Evolutionary conservation across 495 filamentous ascomycete species (phyloP).

Genomic region (Aspergillus taichungensis): DNA sequence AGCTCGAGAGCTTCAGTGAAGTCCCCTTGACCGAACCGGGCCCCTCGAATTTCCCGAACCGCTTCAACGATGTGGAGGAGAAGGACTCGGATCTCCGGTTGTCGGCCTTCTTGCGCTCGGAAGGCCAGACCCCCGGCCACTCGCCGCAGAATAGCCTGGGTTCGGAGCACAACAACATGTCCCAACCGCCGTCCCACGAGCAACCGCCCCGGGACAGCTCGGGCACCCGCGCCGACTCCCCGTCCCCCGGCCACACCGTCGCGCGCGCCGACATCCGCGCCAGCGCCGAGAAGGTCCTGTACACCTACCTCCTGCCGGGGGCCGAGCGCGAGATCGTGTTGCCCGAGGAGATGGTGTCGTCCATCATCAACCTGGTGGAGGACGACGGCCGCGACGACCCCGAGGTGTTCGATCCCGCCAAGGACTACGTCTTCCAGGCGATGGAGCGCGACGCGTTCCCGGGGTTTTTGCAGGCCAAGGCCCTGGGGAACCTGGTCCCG

Average conservation of each 20-base stretch:
- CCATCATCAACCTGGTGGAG: constrained; percentile 77
- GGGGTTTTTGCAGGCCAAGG: constrained; percentile 89
- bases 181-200: constrained; percentile 35
- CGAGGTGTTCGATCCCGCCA: constrained; percentile 92
- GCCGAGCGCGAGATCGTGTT: constrained; percentile 93
- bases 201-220: constrained; percentile 58
- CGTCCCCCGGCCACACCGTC: constrained; percentile 77
- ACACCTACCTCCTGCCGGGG: constrained; percentile 85
- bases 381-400: constrained; percentile 87
- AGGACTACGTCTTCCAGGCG: constrained; percentile 98
- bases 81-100: constrained; percentile 73
- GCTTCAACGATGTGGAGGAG: constrained; percentile 40
- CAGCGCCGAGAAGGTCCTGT: constrained; percentile 95
- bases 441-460: constrained; percentile 99
- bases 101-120: constrained; percentile 82
- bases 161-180: constrained; percentile 32
- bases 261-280: constrained; percentile 78
- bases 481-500: constrained; percentile 88
- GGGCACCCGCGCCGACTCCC: constrained; percentile 47
- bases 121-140: constrained; percentile 45
- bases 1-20: constrained; percentile 56
- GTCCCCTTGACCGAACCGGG: constrained; percentile 40
- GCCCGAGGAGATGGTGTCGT: constrained; percentile 72
- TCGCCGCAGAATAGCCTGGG: constrained; percentile 64
- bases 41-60: constrained; percentile 27